Evolutionary conservation across 2,329 filamentous ascomycete genomes (phyloP).

Genomic region (Aureobasidium sp.): DNA sequence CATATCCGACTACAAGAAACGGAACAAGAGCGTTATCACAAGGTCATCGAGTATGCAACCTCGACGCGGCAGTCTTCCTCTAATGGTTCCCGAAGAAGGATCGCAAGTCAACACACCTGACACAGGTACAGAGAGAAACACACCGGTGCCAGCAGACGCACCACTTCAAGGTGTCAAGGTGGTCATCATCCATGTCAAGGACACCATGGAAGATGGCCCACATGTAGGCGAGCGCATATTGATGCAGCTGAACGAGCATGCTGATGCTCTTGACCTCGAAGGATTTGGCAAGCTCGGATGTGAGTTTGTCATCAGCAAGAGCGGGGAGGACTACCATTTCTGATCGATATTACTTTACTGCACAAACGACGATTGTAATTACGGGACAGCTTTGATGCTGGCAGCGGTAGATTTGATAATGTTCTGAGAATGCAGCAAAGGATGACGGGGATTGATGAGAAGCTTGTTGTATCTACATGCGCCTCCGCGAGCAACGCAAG

Average conservation of each 20-base stretch:
- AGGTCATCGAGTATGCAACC: conserved; percentile 16
- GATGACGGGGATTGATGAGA: no score
- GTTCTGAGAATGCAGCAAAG: not conserved
- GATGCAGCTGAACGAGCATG: conserved; percentile 59
- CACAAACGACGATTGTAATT: not conserved
- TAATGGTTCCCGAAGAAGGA: conserved; percentile 1
- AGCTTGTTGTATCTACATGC: not conserved
- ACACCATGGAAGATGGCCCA: conserved; percentile 66
- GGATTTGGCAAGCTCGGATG: conserved; percentile 61
- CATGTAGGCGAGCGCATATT: conserved; percentile 60
- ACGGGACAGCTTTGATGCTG: not conserved
- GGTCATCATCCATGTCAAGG: conserved; percentile 91
- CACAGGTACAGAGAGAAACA: not conserved
- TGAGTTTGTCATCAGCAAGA: conserved; percentile 65
- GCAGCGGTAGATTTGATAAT: not conserved
- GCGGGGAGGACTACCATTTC: conserved; percentile 53
- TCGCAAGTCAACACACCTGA: not conserved
- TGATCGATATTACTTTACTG: conserved; percentile 20
- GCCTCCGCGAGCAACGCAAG: not conserved
- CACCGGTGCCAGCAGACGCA: conserved; percentile 17
- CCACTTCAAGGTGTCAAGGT: conserved; percentile 68
- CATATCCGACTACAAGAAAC: conserved; percentile 25
- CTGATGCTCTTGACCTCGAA: conserved; percentile 38
- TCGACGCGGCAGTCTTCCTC: conserved; percentile 22
- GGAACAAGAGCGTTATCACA: conserved; percentile 26